These are phyloP conservation scores for Stenogyne calaminthoides DNA, from an alignment of 305 asterid species.

Conservation along the genomic window DNA sequence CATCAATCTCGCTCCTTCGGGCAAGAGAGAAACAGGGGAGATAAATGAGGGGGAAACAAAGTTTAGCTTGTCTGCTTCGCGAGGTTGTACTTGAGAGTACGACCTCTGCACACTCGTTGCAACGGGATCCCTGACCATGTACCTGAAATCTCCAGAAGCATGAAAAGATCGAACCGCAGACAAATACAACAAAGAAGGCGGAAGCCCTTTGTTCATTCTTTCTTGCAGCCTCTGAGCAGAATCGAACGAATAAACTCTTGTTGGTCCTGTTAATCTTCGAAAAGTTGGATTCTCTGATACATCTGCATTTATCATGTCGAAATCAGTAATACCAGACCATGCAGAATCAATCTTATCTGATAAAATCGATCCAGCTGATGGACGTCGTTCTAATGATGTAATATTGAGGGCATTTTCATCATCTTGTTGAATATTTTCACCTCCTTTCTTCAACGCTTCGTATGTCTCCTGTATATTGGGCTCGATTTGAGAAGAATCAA, in stretches of 20 bases:
- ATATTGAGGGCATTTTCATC: constrained; percentile 28
- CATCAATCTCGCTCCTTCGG: constrained; percentile 86
- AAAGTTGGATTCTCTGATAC: constrained; percentile 42
- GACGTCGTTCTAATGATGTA: constrained; percentile 51
- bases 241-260: constrained; percentile 85
- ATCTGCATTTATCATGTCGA: constrained; percentile 30
- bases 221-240: constrained; percentile 85
- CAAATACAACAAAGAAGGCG: constrained; percentile 64
- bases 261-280: constrained; percentile 48
- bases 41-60: constrained; percentile 49
- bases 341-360: constrained; percentile 92
- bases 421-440: constrained; percentile 27
- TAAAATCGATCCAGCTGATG: constrained; percentile 74
- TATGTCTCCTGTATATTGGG: constrained; percentile 35
- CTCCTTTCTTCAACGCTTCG: constrained; percentile 23
- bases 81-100: constrained; percentile 51
- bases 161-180: constrained; percentile 69
- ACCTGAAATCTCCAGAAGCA: constrained; percentile 78
- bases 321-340: constrained; percentile 77
- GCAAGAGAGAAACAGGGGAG: constrained; percentile 56
- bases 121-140: constrained; percentile 87
- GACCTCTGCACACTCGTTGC: constrained; percentile 48
- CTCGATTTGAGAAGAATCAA: constrained; percentile 29
- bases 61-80: constrained; percentile 56
- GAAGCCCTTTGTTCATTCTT: constrained; percentile 59